Base-by-base conservation (phyloP, 139 green algal genomes). In the Chlamydomonas schloesseri region DNA sequence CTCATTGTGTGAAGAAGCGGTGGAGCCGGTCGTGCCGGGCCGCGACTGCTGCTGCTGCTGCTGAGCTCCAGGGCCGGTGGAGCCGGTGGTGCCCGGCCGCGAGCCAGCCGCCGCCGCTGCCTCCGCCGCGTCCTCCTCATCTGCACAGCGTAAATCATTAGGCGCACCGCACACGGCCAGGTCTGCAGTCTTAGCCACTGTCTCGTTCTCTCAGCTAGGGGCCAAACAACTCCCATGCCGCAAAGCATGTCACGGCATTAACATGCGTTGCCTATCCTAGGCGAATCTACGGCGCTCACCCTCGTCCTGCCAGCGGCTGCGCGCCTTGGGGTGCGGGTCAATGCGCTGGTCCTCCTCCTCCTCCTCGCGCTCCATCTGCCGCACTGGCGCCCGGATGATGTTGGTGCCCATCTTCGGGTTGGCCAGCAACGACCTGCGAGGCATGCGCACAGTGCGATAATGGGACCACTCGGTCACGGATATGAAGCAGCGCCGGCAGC, bases 391-490 rank as follows among this genome's bases (percentile, higher is more conserved):
- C 2, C 17, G 20, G 18, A 87, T 73, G 18, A 87, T 80, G 34
- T 65, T 87, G 14, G 34, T 82, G 29, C 71, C 82, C 67, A 87
- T 71, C 33, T 53, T 47, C 5, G 82, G 82, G 55, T 87, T 87
- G 36, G 82, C 82, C 29, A 87, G 82, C 57, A 87, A 58, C 24
- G 82, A 87, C 71, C 82, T 87, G 82, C 28, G 11, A 17, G n/a
- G n/a, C n/a, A n/a, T n/a, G n/a, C n/a, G n/a, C n/a, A n/a, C n/a
- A 13, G 37, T 42, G 26, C 3, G 34, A 68, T 15, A 8, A n/a
- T 68, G 21, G 60, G 23, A 20, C 28, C 14, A 72, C 14, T 47
- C n/a, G 17, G 14, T 46, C 67, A 72, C 60, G 14, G 13, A 13
- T 10, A n/a, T n/a, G n/a, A n/a, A n/a, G n/a, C n/a, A n/a, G n/a